These are phyloP conservation scores for Globisporangium camurandrum DNA, from an alignment of 352 stramenopile genomes.

Conservation along the genomic window DNA sequence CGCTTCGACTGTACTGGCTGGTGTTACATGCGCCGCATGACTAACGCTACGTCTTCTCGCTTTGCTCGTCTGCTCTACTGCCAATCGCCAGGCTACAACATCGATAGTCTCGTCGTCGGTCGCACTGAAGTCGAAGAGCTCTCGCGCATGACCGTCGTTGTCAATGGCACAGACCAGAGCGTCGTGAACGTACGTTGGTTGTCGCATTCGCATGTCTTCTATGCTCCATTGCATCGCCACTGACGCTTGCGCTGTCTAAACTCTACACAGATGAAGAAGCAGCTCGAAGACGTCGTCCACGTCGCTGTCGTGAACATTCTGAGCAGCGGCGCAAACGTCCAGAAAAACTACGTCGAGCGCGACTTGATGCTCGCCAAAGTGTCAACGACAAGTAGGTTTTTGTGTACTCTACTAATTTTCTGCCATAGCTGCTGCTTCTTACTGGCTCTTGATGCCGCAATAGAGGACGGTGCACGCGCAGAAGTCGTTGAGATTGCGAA, in stretches of 20 bases:
- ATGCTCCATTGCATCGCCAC: no score
- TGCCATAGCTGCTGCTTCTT: neutral
- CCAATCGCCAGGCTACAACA: slow-evolving; percentile 65
- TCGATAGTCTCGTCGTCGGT: slow-evolving; percentile 82
- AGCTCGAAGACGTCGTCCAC: slow-evolving; percentile 83
- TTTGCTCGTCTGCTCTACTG: no score
- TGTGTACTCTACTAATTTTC: neutral
- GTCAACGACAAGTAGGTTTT: slow-evolving; percentile 47
- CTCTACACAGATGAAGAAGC: slow-evolving; percentile 74
- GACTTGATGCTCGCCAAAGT: slow-evolving; percentile 85
- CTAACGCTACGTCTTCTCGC: slow-evolving; percentile 2
- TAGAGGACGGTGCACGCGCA: slow-evolving; percentile 52
- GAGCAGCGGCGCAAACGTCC: slow-evolving; percentile 43
- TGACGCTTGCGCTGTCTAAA: slow-evolving; percentile 2
- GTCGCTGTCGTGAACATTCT: slow-evolving; percentile 83
- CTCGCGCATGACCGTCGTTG: slow-evolving; percentile 80
- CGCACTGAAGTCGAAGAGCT: slow-evolving; percentile 82
- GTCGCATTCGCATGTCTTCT: no score
- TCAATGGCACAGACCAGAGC: slow-evolving; percentile 74
- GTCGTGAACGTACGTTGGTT: slow-evolving; percentile 54
- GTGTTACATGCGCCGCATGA: neutral
- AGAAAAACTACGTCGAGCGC: slow-evolving; percentile 84
- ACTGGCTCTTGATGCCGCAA: neutral
- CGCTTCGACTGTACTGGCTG: no score
- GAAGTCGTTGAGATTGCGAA: slow-evolving; percentile 78